Evolutionary conservation across 192 early-diverging fungal species (phyloP), one percentile per base, ranked within the genome.

Genomic region (Backusella morwellensis): DNA sequence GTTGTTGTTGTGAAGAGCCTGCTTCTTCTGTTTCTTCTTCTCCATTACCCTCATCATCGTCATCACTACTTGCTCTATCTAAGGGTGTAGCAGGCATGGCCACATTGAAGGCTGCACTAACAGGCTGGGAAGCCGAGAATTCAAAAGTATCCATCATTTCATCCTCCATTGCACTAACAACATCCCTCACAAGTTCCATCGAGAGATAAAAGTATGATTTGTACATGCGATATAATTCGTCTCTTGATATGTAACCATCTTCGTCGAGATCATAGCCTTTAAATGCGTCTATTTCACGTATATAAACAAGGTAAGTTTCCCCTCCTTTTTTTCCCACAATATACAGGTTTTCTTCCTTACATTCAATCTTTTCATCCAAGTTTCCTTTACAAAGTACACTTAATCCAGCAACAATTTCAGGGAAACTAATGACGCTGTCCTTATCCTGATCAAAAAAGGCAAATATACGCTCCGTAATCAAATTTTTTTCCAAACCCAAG

Each of bases 151-250:
- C 90, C 86, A 97, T 91, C 81, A 98, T 89, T 40, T 93, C 94
- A 66, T 93, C 93, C 72, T 98, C 96, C 85, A 95, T 93, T 0
- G 92, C 88, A 63, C 93, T 95, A 7, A 97, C 95, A 74, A 96
- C 92, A 77, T 94, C 95, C 9, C 92, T 86, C 4, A 98, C 94
- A 29, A 97, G 86, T 72, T 96, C 94, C 90, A 95, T 96, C 3
- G 93, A 95, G 0, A 96, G 85, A 77, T 95, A 90, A 66, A 97
- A 93, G 75, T 97, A 98, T 7, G 97, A 92, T 80, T 96, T 97
- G 81, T 98, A 94, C 88, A 98, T 96, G 26, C 84, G 82, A 50
- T 93, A 91, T 11, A 99, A 83, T 71, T 98, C 97, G 17, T 94
- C 90, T 29, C 92, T 86, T 12, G 94, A 92, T 44, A 98, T 93